Evolutionary conservation across 2,329 filamentous ascomycete species (phyloP).

Genomic region (Colletotrichum graminicola): DNA sequence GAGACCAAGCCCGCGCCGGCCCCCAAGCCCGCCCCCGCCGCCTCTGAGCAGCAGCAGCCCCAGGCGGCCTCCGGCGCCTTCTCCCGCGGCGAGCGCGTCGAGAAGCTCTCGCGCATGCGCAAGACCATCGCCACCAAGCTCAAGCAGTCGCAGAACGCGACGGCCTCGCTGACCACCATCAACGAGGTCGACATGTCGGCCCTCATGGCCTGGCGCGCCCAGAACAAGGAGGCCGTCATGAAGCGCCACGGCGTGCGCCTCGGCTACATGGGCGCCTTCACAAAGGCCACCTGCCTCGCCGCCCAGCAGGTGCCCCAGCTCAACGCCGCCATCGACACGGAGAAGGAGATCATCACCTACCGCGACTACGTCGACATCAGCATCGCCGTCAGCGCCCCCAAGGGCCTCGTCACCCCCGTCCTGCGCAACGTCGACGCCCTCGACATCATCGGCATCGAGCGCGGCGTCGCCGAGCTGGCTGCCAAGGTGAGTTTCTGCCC

Average conservation of each 20-base stretch:
- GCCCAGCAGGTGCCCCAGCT: constrained; percentile 77
- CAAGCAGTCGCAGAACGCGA: constrained; percentile 75
- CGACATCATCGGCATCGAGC: constrained; percentile 53
- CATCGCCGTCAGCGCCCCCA: constrained; percentile 78
- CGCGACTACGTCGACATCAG: constrained; percentile 80
- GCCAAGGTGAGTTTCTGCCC: constrained; percentile 67
- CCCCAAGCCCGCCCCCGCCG: constrained; percentile 29
- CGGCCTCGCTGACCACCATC: constrained; percentile 76
- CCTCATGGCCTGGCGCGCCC: constrained; percentile 72
- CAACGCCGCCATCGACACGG: constrained; percentile 71
- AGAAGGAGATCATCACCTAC: constrained; percentile 67
- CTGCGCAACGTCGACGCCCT: constrained; percentile 73
- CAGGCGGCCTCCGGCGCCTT: constrained; percentile 28
- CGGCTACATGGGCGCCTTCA: constrained; percentile 81
- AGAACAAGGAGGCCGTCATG: constrained; percentile 69
- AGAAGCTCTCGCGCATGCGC: constrained; percentile 73
- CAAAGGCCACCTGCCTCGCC: constrained; percentile 77
- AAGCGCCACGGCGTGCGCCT: constrained; percentile 56
- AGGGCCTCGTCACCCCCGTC: constrained; percentile 81
- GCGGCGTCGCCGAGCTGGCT: constrained; percentile 74
- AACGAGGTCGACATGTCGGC: constrained; percentile 66
- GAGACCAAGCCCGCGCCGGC: constrained; percentile 32
- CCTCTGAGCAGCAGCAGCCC: constrained; percentile 2
- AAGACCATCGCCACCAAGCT: constrained; percentile 79
- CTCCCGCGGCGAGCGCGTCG: constrained; percentile 40